These are phyloP conservation scores for Purshia tridentata DNA, from an alignment of 306 rosid species.

Conservation along the genomic window DNA sequence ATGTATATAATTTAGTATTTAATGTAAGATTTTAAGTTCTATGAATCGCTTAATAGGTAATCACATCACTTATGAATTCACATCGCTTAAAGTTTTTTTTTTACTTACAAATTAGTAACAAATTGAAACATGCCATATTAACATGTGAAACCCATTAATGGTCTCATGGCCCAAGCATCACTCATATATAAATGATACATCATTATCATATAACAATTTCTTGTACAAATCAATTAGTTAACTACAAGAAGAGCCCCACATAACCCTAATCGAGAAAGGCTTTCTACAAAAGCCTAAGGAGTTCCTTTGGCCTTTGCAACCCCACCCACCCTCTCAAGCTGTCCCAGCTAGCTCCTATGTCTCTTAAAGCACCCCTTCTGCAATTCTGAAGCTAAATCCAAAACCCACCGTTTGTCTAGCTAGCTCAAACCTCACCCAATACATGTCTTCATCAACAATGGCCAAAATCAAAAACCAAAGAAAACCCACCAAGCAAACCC, in stretches of 20 bases:
- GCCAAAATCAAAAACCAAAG: slow-evolving; percentile 52
- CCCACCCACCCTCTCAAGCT: slow-evolving; percentile 11
- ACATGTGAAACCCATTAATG: not conserved
- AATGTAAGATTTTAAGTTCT: too few species aligned
- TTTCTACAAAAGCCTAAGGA: slow-evolving; percentile 25
- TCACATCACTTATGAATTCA: too few species aligned
- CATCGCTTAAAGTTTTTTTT: too few species aligned
- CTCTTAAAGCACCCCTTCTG: slow-evolving; percentile 10
- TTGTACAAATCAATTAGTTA: slow-evolving; percentile 17
- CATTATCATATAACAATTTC: slow-evolving; percentile 11
- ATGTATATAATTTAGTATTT: not conserved
- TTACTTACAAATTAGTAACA: too few species aligned
- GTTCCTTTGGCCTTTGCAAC: slow-evolving; percentile 18
- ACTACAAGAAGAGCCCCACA: slow-evolving; percentile 15
- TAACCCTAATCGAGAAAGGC: slow-evolving; percentile 25
- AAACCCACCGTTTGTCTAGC: slow-evolving; percentile 23
- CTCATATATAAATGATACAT: too few species aligned
- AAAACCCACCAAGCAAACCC: slow-evolving; percentile 48
- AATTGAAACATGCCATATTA: not conserved
- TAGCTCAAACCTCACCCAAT: slow-evolving; percentile 13
- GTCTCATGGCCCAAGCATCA: not conserved
- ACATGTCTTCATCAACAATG: slow-evolving; percentile 47
- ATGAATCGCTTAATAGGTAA: too few species aligned
- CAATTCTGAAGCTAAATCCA: slow-evolving; percentile 20
- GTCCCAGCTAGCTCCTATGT: slow-evolving; percentile 10